Evolutionary conservation across 1,284 basidiomycete genomes (phyloP).

Genomic region (Amylostereum chailletii): DNA sequence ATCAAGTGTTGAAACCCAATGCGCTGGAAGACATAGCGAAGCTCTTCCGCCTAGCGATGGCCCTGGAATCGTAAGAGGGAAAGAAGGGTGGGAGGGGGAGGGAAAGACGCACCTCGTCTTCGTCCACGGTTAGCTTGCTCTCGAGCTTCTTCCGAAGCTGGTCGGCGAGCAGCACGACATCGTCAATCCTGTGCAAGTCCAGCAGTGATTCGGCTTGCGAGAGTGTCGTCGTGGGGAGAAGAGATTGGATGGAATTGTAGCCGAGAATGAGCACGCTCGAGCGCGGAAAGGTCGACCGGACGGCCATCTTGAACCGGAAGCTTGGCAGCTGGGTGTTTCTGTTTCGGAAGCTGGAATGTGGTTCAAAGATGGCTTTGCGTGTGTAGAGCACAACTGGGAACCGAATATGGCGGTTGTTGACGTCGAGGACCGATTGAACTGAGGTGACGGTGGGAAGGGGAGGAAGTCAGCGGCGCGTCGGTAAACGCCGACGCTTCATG

Average conservation of each 20-base stretch:
- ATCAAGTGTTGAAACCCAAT: conserved; percentile 66
- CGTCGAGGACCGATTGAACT: no score
- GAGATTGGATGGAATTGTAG: conserved; percentile 51
- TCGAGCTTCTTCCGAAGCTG: conserved; percentile 50
- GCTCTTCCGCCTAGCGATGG: conserved; percentile 43
- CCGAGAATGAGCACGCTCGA: conserved; percentile 60
- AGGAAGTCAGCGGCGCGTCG: no score
- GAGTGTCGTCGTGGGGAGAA: conserved; percentile 65
- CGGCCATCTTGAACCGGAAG: conserved; percentile 11
- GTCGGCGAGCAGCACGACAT: conserved; percentile 56
- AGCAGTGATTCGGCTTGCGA: conserved; percentile 68
- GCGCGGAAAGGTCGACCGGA: conserved; percentile 35
- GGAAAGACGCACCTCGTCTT: conserved; percentile 36
- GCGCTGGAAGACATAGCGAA: conserved; percentile 69
- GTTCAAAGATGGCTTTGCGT: no score
- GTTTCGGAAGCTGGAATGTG: no score
- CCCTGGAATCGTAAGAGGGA: neutral
- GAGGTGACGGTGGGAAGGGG: no score
- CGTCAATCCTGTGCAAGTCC: conserved; percentile 52
- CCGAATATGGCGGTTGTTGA: no score
- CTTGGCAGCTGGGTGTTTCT: no score
- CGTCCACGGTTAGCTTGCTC: conserved; percentile 35
- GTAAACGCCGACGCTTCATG: no score
- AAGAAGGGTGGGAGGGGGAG: neutral
- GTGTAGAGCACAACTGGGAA: no score